phyloP scores from a whole-genome alignment of 306 rosid genomes.

The Cyamopsis tetragonoloba region DNA sequence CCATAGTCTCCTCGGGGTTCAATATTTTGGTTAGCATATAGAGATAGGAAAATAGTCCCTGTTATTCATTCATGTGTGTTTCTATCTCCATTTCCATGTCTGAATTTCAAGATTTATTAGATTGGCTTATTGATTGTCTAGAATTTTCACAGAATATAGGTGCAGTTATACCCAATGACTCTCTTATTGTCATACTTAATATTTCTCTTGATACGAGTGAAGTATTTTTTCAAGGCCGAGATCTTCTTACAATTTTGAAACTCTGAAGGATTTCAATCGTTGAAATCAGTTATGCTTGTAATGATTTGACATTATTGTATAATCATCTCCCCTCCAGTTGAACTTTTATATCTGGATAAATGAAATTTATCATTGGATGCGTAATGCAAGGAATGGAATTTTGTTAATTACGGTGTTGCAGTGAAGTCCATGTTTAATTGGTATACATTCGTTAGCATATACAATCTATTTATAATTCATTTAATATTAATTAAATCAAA shows the following conservation, averaged over 20 bases:
- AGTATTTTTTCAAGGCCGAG: neutral
- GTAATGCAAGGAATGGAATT: no score
- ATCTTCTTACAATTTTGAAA: neutral
- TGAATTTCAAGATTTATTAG: neutral
- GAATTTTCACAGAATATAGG: neutral
- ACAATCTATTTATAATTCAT: no score
- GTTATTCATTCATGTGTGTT: neutral
- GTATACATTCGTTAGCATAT: no score
- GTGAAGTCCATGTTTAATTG: no score
- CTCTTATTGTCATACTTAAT: neutral
- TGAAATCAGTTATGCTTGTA: neutral
- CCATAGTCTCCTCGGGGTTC: neutral
- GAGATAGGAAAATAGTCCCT: neutral
- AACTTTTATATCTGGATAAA: neutral
- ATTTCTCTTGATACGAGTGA: neutral
- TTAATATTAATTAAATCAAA: no score
- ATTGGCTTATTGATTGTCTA: neutral
- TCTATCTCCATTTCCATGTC: neutral
- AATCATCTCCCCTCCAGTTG: neutral
- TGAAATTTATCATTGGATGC: no score
- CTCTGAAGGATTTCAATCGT: neutral
- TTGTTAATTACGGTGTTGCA: no score
- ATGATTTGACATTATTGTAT: neutral
- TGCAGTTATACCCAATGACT: neutral
- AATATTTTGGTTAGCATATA: neutral